A percentile compares a stretch with the other conserved stretches of the same genome.
These are phyloP conservation scores for Tinospora cordifolia DNA, from an alignment of 164 flowering plant species.

Conservation along the genomic window DNA sequence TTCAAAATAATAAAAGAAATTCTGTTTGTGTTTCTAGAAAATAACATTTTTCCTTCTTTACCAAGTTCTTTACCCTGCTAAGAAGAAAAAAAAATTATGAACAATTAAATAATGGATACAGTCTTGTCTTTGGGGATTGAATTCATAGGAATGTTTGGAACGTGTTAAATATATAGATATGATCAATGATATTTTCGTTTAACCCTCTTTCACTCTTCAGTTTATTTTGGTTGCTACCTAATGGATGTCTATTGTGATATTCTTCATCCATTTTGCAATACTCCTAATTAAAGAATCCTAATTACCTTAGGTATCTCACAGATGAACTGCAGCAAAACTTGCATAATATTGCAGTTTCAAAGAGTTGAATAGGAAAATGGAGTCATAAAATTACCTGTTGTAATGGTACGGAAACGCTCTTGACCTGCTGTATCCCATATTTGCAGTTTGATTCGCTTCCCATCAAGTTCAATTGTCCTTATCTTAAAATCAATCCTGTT, in stretches of 20 bases:
- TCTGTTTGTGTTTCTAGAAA: not conserved
- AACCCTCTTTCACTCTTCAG: no score
- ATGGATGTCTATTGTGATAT: no score
- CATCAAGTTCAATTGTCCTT: conserved; percentile 53
- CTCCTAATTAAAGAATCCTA: no score
- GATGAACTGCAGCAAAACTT: not conserved
- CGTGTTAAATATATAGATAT: no score
- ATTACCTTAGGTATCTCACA: not conserved
- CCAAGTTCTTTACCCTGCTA: not conserved
- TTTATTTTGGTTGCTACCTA: no score
- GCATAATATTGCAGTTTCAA: not conserved
- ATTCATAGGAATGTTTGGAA: no score
- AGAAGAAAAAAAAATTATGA: no score
- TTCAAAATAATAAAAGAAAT: not conserved
- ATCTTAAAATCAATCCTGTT: conserved; percentile 54
- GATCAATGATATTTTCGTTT: no score
- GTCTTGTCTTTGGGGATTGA: no score
- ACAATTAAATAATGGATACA: no score
- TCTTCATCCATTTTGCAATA: no score
- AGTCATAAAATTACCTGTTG: conserved; percentile 33
- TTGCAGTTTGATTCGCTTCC: conserved; percentile 56
- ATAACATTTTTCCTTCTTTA: not conserved
- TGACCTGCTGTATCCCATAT: conserved; percentile 69
- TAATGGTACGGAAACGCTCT: conserved; percentile 54
- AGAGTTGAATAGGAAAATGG: not conserved